Percentiles rank a stretch among this genome's conserved stretches.
Conservation (phyloP, 768 basidiomycete species). For the Lyophyllum semitale region DNA sequence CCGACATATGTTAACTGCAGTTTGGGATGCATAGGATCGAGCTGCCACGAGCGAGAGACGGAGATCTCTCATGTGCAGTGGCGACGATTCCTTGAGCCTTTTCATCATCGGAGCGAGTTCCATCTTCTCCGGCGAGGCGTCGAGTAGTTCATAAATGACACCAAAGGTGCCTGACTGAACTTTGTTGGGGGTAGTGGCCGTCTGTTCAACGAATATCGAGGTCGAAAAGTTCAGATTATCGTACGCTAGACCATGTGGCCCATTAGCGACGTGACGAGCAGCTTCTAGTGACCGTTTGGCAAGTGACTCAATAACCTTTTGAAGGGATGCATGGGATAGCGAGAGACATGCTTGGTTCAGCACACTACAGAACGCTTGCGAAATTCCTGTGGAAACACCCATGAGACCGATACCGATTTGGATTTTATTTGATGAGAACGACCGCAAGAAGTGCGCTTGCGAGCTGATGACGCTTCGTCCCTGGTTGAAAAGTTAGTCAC, state of each 20-base stretch:
- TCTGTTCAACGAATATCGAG: slow-evolving; percentile 33
- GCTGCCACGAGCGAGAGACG: not conserved
- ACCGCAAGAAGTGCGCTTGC: not conserved
- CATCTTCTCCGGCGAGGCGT: slow-evolving; percentile 21
- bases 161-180: slow-evolving; percentile 37
- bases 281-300: not conserved
- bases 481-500: not conserved
- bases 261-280: not conserved
- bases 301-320: slow-evolving; percentile 1
- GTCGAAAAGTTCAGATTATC: slow-evolving; percentile 14
- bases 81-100: slow-evolving; percentile 7
- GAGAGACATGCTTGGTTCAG: slow-evolving; percentile 4
- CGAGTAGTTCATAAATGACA: slow-evolving; percentile 27
- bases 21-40: not conserved
- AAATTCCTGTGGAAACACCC: slow-evolving; percentile 4
- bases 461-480: slow-evolving; percentile 1
- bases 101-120: slow-evolving; percentile 23
- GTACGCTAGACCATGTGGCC: slow-evolving; percentile 1
- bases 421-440: slow-evolving; percentile 1
- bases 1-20: not conserved
- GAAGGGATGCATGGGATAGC: slow-evolving; percentile 3
- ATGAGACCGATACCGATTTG: slow-evolving; percentile 4
- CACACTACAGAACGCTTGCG: not conserved
- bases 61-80: slow-evolving; percentile 5
- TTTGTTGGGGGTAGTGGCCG: slow-evolving; percentile 24